These are phyloP conservation scores for Penicillium janthinellum DNA, from an alignment of 2,329 filamentous ascomycete species.

Conservation along the genomic window DNA sequence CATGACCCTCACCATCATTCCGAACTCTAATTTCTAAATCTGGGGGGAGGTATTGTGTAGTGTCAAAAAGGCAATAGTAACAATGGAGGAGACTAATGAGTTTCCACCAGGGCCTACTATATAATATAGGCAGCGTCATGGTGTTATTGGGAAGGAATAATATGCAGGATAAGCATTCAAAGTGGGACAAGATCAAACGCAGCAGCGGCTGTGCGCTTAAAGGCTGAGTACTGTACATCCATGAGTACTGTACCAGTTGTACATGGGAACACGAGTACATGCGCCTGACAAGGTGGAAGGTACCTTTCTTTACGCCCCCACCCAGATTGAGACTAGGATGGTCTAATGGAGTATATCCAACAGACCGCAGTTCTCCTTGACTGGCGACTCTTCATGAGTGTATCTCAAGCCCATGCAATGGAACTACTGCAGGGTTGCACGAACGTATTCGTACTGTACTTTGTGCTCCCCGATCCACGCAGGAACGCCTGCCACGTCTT, in stretches of 20 bases:
- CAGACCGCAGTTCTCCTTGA: background rate
- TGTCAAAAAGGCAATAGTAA: background rate
- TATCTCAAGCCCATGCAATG: background rate
- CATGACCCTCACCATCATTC: background rate
- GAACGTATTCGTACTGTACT: background rate
- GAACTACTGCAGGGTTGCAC: background rate
- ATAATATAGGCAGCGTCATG: background rate
- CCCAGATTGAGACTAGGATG: background rate
- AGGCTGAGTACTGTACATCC: background rate
- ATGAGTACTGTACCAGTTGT: too few relatives aligned
- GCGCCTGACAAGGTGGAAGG: background rate
- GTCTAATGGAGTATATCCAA: background rate
- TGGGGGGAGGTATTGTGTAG: background rate
- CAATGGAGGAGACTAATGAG: background rate
- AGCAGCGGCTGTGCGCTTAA: background rate
- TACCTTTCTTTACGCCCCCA: background rate
- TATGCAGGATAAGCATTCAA: background rate
- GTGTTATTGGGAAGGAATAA: background rate
- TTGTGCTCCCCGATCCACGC: conserved; percentile 20
- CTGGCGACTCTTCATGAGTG: background rate
- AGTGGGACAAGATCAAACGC: background rate
- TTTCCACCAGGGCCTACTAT: background rate
- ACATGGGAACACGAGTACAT: too few relatives aligned
- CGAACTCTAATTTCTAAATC: background rate
- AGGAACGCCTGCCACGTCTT: conserved; percentile 28